Evolutionary conservation across 2,329 filamentous ascomycete genomes (phyloP).

Genomic region (Colletotrichum sp.): DNA sequence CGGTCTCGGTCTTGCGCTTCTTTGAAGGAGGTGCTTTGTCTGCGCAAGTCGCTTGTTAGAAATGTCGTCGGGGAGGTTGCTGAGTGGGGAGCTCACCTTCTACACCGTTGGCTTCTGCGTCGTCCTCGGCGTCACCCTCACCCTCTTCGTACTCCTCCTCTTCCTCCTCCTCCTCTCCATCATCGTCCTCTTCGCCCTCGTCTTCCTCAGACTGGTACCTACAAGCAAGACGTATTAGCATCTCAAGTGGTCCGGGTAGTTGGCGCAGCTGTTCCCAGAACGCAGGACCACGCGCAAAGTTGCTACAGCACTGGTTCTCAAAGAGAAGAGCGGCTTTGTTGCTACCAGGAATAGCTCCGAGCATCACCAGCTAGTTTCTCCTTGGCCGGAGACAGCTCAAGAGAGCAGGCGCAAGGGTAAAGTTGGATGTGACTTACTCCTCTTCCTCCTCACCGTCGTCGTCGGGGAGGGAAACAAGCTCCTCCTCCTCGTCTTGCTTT

Average conservation of each 20-base stretch:
- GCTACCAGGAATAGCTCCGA: neutral
- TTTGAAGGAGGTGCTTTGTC: constrained; percentile 52
- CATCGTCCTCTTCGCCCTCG: constrained; percentile 43
- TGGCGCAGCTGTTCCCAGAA: neutral
- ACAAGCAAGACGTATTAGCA: constrained; percentile 26
- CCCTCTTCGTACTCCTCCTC: constrained; percentile 41
- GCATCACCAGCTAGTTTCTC: neutral
- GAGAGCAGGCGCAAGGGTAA: neutral
- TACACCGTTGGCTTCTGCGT: constrained; percentile 26
- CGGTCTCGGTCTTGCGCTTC: constrained; percentile 53
- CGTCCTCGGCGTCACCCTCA: constrained; percentile 33
- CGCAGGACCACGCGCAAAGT: neutral
- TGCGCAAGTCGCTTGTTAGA: constrained; percentile 19
- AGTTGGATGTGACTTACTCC: constrained; percentile 47
- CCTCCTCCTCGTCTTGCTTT: constrained; percentile 59
- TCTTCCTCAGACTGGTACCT: constrained; percentile 43
- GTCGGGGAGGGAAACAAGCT: constrained; percentile 60
- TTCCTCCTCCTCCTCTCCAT: constrained; percentile 42
- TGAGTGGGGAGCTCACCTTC: neutral
- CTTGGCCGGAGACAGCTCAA: neutral
- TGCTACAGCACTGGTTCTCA: neutral
- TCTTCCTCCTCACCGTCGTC: constrained; percentile 57
- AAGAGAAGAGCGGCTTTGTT: neutral
- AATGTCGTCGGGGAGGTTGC: neutral
- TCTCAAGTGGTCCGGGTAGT: neutral